Base-by-base conservation (phyloP, 805 yeast genomes). In the Yamadazyma sp. region DNA sequence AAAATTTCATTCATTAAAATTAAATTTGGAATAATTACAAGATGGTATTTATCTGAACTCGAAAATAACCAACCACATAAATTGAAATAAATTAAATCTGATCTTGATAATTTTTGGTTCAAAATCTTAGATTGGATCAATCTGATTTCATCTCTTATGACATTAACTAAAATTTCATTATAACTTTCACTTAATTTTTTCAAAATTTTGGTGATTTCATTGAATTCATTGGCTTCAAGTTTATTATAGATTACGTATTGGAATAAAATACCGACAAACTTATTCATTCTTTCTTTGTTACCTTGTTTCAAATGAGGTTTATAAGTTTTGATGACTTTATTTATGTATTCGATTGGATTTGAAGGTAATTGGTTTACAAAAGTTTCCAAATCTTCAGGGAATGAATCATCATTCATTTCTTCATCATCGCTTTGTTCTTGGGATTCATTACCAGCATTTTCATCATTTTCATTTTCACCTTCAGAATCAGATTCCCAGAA, bases 11-110 rank as follows among this genome's bases (percentile, higher is more conserved):
- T 75, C 67, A 87, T 77, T 25, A 86, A 60, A 22, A 93, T 73
- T 20, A 77, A 64, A 2, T 91, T 73, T 3, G 97, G 96, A 0
- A 96, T 89, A 4, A 81, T 89, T 8, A 93, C 83, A 40, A 88
- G 69, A 66, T 93, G 98, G 60, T 85, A 91, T 54, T 87, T 89
- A 66, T 93, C 99, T 0, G 98, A 93, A 1, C 97, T 87, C 0
- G 98, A 89, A 53, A 84, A 93, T 4, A 88, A 55, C 35, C 73
- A 67, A 5, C 97, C 97, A 38, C 89, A 69, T 4, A 87, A 49
- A 0, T 79, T 69, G 50, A 82, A 85, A 40, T 83, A 75, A 5
- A 86, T 59, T 39, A 87, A 59, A 52, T 88, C 95, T n/a, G 38
- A 24, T 36, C 30, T 36, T 5, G 5, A n/a, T 3, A 44, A n/a